A percentile compares a stretch with the other conserved stretches of the same genome.
Conservation (phyloP, 352 stramenopile genomes). For the Paralagenidium karlingii region DNA sequence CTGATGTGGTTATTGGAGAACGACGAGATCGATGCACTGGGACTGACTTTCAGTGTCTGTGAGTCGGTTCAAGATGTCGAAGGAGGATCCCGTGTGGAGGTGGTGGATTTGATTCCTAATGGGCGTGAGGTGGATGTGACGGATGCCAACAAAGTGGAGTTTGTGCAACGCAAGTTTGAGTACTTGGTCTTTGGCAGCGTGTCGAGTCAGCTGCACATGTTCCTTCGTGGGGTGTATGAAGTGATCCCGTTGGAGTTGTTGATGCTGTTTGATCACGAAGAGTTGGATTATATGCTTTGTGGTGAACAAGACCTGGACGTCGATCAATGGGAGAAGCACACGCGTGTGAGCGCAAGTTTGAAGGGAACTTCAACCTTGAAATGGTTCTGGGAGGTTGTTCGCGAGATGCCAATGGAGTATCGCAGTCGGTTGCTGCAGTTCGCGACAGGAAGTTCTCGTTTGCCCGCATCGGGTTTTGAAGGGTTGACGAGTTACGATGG, state of each 20-base stretch:
- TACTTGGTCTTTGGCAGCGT: constrained; percentile 91
- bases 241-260: constrained; percentile 90
- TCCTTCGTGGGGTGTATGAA: constrained; percentile 95
- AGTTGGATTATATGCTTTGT: constrained; percentile 94
- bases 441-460: constrained; percentile 61
- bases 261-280: constrained; percentile 94
- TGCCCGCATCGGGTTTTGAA: constrained; percentile 58
- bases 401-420: constrained; percentile 73
- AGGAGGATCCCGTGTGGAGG: constrained; percentile 25
- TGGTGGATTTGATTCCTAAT: constrained; percentile 43
- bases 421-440: constrained; percentile 64
- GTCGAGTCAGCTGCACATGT: constrained; percentile 74
- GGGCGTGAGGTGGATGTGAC: constrained; percentile 79
- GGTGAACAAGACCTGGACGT: constrained; percentile 91
- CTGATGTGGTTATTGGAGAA: constrained; percentile 56
- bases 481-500: constrained; percentile 74
- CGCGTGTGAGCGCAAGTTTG: constrained; percentile 19
- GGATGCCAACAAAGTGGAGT: constrained; percentile 92
- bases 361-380: constrained; percentile 13
- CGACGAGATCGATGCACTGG: constrained; percentile 31
- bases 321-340: constrained; percentile 31
- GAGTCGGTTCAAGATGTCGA: constrained; percentile 25
- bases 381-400: constrained; percentile 97
- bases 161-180: constrained; percentile 86
- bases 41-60: constrained; percentile 51